These are phyloP conservation scores for Strobilomyces dryophilus DNA, from an alignment of 768 basidiomycete genomes.

Conservation along the genomic window DNA sequence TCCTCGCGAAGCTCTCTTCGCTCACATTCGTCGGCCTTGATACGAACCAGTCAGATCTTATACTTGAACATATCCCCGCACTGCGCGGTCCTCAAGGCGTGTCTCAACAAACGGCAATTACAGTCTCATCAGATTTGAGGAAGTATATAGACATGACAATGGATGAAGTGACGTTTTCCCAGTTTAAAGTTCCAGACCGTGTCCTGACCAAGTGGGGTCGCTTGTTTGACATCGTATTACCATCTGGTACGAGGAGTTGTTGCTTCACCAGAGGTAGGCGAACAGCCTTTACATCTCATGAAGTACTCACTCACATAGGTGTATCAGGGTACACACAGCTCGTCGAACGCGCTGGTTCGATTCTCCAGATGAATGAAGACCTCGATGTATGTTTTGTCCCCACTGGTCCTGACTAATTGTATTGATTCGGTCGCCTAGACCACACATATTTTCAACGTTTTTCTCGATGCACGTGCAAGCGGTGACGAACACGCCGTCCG, in stretches of 20 bases:
- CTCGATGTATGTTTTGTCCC: slow-evolving; percentile 48
- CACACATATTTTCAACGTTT: slow-evolving; percentile 50
- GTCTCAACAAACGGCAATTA: neutral
- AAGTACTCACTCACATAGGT: neutral
- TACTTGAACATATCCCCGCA: slow-evolving; percentile 35
- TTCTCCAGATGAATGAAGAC: slow-evolving; percentile 65
- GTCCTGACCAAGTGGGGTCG: slow-evolving; percentile 72
- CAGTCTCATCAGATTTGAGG: neutral
- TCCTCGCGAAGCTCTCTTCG: slow-evolving; percentile 57
- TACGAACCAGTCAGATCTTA: slow-evolving; percentile 11
- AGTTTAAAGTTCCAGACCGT: slow-evolving; percentile 50
- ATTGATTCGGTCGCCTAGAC: slow-evolving; percentile 43
- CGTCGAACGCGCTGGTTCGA: slow-evolving; percentile 74
- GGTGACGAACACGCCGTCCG: slow-evolving; percentile 43
- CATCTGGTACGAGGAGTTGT: slow-evolving; percentile 58
- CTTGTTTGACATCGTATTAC: slow-evolving; percentile 74
- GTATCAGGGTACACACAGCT: slow-evolving; percentile 67
- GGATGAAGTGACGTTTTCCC: slow-evolving; percentile 15
- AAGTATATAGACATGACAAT: neutral
- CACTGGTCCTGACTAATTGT: neutral
- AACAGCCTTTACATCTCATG: neutral
- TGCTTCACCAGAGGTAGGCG: slow-evolving; percentile 74
- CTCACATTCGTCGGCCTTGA: slow-evolving; percentile 33
- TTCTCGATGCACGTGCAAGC: slow-evolving; percentile 41
- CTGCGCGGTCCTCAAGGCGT: slow-evolving; percentile 20